Base-by-base conservation (phyloP, 306 rosid species). In the Quercus gilva region DNA sequence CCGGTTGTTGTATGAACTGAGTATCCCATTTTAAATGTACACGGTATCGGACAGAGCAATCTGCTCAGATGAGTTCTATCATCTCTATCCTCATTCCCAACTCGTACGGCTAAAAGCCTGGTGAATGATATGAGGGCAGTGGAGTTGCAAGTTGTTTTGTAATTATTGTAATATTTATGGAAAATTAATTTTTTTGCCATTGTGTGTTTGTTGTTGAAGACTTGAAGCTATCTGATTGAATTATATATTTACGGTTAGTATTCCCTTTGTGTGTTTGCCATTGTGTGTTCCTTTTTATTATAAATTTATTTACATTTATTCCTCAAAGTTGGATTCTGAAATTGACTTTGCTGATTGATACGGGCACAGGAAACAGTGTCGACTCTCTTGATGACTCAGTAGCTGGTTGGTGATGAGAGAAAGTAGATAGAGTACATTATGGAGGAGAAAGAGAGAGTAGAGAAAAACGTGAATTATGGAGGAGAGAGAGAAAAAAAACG, bases 281-380 rank as follows among this genome's bases (percentile, higher is more conserved):
- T 29, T 64, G 45, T 10, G 28, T 63, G 7, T 14, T 28, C 69
- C 28, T 63, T 63, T 63, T 26, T 7, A 15, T 63, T 28, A 63
- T 7, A 26, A 5, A 15, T 26, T 65, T 31, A 17, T 31, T 65
- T 8, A 2, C 45, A 65, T 53, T 35, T 77, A 18, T 72, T 31
- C 67, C 59, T 67, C 20, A 56, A 67, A 43, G 69, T 69, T 14
- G 21, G 74, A 41, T 69, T 18, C 75, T 69, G 52, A 25, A 76
- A 71, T 69, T 76, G 49, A 64, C 21, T 68, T 33, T 75, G 65
- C 78, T 77, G 21, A 57, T 59, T 64, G 56, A 76, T 79, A 55
- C 75, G 76, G 86, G 80, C 77, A 57, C 78, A 53, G 70, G 57
- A 20, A 77, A 74, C 43, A 60, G 68, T 73, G 71, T 78, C 49